Evolutionary conservation across 2,329 filamentous ascomycete species (phyloP).

Genomic region (Aspergillus jensenii): DNA sequence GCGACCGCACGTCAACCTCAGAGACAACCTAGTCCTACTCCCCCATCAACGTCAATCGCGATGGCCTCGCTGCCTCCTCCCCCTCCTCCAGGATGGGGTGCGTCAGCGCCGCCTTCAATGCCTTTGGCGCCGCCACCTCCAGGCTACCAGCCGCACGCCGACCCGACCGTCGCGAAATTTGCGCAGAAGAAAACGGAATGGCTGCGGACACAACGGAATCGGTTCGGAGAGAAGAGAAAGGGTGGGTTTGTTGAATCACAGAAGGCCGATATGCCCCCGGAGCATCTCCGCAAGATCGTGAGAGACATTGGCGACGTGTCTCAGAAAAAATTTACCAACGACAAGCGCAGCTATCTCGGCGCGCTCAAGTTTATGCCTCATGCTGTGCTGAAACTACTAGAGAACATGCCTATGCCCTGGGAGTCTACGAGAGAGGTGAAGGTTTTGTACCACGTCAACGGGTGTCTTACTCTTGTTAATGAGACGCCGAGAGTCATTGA

Average conservation of each 20-base stretch:
- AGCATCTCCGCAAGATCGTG: constrained; percentile 97
- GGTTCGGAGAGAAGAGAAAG: constrained; percentile 96
- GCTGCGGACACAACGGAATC: constrained; percentile 84
- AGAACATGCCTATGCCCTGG: constrained; percentile 99
- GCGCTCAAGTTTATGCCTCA: constrained; percentile 99
- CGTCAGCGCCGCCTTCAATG: constrained; percentile 52
- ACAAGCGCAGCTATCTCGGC: constrained; percentile 96
- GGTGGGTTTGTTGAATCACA: constrained; percentile 96
- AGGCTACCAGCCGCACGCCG: constrained; percentile 75
- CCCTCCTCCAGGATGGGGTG: constrained; percentile 67
- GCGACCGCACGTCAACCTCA: constrained; percentile 29
- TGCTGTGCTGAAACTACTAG: constrained; percentile 90
- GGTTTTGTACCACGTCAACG: constrained; percentile 97
- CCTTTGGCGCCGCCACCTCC: constrained; percentile 74
- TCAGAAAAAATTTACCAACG: constrained; percentile 98
- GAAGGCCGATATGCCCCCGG: constrained; percentile 97
- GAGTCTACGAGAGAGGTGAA: constrained; percentile 95
- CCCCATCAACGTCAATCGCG: constrained; percentile 27
- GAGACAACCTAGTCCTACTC: constrained; percentile 21
- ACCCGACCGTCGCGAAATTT: constrained; percentile 89
- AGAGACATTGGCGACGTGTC: constrained; percentile 98
- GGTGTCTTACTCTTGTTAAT: constrained; percentile 94
- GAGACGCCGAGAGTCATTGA: constrained; percentile 96
- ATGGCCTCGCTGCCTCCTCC: constrained; percentile 65
- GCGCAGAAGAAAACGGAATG: constrained; percentile 99